Base-by-base conservation (phyloP, 2,329 filamentous ascomycete species). In the Arthrobotrys entomopaga region DNA sequence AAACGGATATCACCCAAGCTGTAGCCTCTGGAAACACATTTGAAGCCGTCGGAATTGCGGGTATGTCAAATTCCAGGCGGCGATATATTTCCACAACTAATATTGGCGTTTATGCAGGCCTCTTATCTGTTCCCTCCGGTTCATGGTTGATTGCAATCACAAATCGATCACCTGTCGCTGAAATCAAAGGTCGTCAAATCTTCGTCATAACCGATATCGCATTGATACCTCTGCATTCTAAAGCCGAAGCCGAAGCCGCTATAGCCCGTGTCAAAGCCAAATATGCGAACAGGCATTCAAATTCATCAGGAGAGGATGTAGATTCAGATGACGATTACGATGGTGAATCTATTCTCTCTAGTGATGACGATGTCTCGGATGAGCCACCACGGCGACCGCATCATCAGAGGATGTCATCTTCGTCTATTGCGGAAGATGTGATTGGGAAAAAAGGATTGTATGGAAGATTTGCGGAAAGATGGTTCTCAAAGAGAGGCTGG, bases 191-290 rank as follows among this genome's bases (percentile, higher is more conserved):
- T 4, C 67, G 71, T 11, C 89, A 87, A 65, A 84, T 98, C 65
- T 99, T 96, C 81, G 89, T 92, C 43, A 88, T 97, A 72, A 95
- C 91, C 49, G 92, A 96, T 78, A 91, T 98, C 34, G 90, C 92
- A 5, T 84, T 98, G n/a, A 96, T 96, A 4, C 95, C 95, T 0
- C 88, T 95, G 61, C 87, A 89, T 1, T 94, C 91, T 4, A 89
- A 90, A 78, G 81, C 82, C 46, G 92, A 96, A 49, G 93, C 94
- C 3, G 85, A 87, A 75, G 86, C 86, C 26, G 90, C 92, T 7
- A 90, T 98, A 70, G 81, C 83, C 1, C 86, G 87, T 65, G 91
- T 91, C 0, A 84, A 80, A 76, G 85, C 82, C 63, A 83, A 81
- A 76, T 78, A 81, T 77, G 81, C 61, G 78, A 84, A 70, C 81